Evolutionary conservation across 306 rosid genomes (phyloP).

Genomic region (Fragaria nilgerrensis): DNA sequence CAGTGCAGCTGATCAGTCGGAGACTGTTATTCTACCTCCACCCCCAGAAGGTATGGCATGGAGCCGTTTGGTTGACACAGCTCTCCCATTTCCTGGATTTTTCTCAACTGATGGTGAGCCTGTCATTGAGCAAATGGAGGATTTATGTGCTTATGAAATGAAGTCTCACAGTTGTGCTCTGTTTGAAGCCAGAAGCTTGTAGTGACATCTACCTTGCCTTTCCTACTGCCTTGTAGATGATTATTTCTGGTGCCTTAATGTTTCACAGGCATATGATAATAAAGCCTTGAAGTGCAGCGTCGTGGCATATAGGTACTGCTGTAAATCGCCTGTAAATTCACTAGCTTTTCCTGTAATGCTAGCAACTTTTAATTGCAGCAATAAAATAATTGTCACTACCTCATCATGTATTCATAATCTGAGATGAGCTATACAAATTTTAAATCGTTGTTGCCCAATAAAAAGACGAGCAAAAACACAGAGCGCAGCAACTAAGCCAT

Average conservation of each 20-base stretch:
- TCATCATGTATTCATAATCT: background rate
- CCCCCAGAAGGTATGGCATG: slow-evolving; percentile 58
- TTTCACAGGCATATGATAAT: background rate
- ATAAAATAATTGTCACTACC: background rate
- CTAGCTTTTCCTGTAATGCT: slow-evolving; percentile 1
- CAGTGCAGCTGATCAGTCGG: slow-evolving; percentile 63
- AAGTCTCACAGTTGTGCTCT: slow-evolving; percentile 69
- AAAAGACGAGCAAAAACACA: too few relatives aligned
- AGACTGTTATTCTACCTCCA: slow-evolving; percentile 52
- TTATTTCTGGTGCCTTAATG: background rate
- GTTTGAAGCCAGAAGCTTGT: slow-evolving; percentile 55
- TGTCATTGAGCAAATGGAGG: slow-evolving; percentile 35
- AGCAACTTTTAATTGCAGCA: background rate
- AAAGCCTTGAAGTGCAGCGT: background rate
- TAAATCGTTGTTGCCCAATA: background rate
- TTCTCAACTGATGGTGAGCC: slow-evolving; percentile 52
- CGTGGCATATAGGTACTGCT: background rate
- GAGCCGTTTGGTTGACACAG: slow-evolving; percentile 71
- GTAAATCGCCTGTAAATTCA: slow-evolving; percentile 18
- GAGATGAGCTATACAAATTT: background rate
- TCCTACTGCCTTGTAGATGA: background rate
- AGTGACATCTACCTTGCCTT: slow-evolving; percentile 1
- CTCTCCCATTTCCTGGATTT: slow-evolving; percentile 82
- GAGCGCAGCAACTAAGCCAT: too few relatives aligned
- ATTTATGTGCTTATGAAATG: slow-evolving; percentile 43